Percentiles rank a stretch among this genome's conserved stretches.
Evolutionary conservation across 768 basidiomycete genomes (phyloP).

Genomic region (Hydnomerulius pinastri): DNA sequence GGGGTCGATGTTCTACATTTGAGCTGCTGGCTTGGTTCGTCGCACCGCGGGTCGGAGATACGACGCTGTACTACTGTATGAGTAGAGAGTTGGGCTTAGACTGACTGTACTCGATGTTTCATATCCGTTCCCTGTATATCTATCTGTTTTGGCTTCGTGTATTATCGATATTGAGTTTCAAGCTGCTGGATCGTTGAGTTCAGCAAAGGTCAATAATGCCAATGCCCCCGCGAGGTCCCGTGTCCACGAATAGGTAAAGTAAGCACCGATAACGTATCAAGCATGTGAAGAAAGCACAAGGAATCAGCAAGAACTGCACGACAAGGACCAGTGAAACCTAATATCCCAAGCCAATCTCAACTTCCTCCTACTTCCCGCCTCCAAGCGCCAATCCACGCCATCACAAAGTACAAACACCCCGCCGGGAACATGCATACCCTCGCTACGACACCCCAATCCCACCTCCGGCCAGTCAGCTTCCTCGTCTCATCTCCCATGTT

Average conservation of each 20-base stretch:
- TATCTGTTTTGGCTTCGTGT: too few relatives aligned
- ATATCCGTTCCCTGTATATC: too few relatives aligned
- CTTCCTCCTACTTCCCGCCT: slow-evolving; percentile 38
- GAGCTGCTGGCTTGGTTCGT: slow-evolving; percentile 7
- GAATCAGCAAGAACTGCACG: background rate
- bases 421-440: slow-evolving; percentile 73
- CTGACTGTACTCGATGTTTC: too few relatives aligned
- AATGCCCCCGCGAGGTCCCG: background rate
- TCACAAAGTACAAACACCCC: slow-evolving; percentile 72
- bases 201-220: background rate
- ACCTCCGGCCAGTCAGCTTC: slow-evolving; percentile 53
- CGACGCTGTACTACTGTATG: too few relatives aligned
- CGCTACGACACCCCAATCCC: slow-evolving; percentile 80
- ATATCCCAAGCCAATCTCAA: slow-evolving; percentile 9
- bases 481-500: slow-evolving; percentile 17
- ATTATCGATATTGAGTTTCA: too few relatives aligned
- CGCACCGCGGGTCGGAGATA: too few relatives aligned
- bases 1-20: slow-evolving; percentile 79
- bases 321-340: background rate
- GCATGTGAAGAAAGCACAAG: background rate
- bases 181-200: background rate
- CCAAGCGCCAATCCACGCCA: slow-evolving; percentile 67
- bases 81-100: too few relatives aligned
- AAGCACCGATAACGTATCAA: background rate
- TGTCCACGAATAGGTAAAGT: background rate